phyloP scores from a whole-genome alignment of 768 basidiomycete species.

The Clitopilus passeckerianus region DNA sequence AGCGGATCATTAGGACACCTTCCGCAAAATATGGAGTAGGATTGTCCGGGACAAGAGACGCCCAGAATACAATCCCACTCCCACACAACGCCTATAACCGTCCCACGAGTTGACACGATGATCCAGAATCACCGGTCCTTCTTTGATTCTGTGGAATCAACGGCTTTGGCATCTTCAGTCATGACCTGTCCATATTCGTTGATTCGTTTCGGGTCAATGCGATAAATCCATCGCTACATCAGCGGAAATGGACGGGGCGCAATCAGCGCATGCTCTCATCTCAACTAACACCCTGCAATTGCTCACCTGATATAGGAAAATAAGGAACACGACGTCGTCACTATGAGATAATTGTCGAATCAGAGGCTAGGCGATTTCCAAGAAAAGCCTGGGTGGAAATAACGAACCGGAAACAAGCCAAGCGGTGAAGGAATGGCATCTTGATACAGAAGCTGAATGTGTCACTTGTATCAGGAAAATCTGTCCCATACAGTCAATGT shows the following conservation, averaged over 20 bases:
- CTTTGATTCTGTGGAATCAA: constrained; percentile 41
- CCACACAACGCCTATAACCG: background rate
- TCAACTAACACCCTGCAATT: background rate
- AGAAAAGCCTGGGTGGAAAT: constrained; percentile 10
- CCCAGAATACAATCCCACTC: background rate
- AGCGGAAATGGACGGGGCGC: constrained; percentile 1
- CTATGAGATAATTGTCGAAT: constrained; percentile 24
- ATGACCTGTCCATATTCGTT: constrained; percentile 96
- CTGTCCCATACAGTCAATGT: constrained; percentile 9
- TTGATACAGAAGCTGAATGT: constrained; percentile 74
- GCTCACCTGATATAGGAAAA: constrained; percentile 88
- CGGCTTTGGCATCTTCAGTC: constrained; percentile 36
- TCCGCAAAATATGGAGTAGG: constrained; percentile 15
- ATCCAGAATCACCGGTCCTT: constrained; percentile 41
- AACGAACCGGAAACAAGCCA: constrained; percentile 72
- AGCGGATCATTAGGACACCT: constrained; percentile 8
- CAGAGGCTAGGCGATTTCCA: constrained; percentile 12
- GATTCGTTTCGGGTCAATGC: constrained; percentile 87
- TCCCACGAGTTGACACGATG: constrained; percentile 2
- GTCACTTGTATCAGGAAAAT: constrained; percentile 20
- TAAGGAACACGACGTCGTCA: constrained; percentile 86
- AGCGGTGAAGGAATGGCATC: constrained; percentile 92
- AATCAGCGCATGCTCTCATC: constrained; percentile 9
- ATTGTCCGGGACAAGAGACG: background rate
- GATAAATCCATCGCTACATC: constrained; percentile 91